These are phyloP conservation scores for Talaromyces atroroseus DNA, from an alignment of 2,329 filamentous ascomycete genomes.

Conservation along the genomic window DNA sequence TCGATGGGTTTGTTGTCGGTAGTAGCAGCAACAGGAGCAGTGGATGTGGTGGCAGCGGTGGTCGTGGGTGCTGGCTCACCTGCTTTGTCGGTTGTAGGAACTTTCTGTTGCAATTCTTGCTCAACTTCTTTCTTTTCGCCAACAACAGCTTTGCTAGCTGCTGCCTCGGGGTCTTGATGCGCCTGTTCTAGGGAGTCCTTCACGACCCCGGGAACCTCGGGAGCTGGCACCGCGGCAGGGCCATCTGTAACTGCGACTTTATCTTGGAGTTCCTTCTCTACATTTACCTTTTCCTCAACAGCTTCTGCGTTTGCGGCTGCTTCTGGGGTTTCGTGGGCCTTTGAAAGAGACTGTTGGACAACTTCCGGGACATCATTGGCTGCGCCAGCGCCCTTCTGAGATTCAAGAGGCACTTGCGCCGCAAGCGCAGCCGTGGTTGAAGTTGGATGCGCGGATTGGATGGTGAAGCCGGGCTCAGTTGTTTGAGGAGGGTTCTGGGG, in stretches of 20 bases:
- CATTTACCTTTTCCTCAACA: constrained; percentile 67
- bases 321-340: constrained; percentile 60
- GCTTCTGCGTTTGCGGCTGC: constrained; percentile 63
- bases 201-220: constrained; percentile 31
- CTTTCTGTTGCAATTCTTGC: constrained; percentile 60
- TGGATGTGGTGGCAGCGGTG: constrained; percentile 34
- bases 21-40: constrained; percentile 26
- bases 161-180: constrained; percentile 60
- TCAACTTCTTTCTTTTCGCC: constrained; percentile 66
- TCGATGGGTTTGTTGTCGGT: constrained; percentile 18
- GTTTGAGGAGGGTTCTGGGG: constrained; percentile 52
- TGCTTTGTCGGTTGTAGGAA: constrained; percentile 19
- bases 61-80: constrained; percentile 28
- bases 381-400: constrained; percentile 21
- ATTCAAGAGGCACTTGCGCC: constrained; percentile 40
- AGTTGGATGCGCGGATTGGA: constrained; percentile 46
- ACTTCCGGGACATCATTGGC: constrained; percentile 35
- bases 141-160: constrained; percentile 60
- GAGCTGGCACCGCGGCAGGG: constrained; percentile 26
- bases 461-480: constrained; percentile 33
- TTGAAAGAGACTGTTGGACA: constrained; percentile 41
- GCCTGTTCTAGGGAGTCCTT: constrained; percentile 39
- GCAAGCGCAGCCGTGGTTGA: constrained; percentile 44
- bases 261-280: constrained; percentile 68
- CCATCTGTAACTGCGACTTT: constrained; percentile 23